Conservation (phyloP, 192 early-diverging fungal species). For the Coemansia umbellata region DNA sequence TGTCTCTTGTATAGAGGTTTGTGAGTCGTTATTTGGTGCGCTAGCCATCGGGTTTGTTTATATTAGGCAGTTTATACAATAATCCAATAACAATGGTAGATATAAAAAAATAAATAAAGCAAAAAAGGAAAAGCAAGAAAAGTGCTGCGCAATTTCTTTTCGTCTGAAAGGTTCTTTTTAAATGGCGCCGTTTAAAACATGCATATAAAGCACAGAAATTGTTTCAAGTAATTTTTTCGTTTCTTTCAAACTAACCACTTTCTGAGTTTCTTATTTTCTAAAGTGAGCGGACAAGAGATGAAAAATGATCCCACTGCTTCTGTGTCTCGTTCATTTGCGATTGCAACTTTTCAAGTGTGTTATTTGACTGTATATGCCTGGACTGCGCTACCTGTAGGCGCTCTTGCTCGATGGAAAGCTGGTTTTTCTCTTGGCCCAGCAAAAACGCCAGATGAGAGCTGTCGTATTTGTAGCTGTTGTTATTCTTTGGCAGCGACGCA, state of each 20-base stretch:
- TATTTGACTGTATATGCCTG: slow-evolving; percentile 2
- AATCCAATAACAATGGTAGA: not conserved
- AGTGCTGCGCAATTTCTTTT: slow-evolving; percentile 5
- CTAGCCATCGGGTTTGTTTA: too few species aligned
- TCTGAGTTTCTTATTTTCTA: not conserved
- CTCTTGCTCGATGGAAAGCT: slow-evolving; percentile 21
- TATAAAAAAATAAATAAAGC: not conserved
- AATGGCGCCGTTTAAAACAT: too few species aligned
- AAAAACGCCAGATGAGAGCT: slow-evolving; percentile 20
- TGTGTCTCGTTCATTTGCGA: slow-evolving; percentile 17
- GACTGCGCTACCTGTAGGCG: slow-evolving; percentile 15
- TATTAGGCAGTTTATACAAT: too few species aligned
- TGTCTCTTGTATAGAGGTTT: too few species aligned
- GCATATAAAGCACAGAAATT: too few species aligned
- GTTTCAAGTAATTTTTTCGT: too few species aligned
- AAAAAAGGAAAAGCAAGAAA: not conserved
- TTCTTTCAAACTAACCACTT: too few species aligned
- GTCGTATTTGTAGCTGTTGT: slow-evolving; percentile 23
- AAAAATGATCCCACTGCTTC: slow-evolving; percentile 33
- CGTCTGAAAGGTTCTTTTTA: not conserved
- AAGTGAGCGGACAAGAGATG: slow-evolving; percentile 13
- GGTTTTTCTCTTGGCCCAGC: slow-evolving; percentile 28
- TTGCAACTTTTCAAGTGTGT: slow-evolving; percentile 5
- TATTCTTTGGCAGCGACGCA: slow-evolving; percentile 14
- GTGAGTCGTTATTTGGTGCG: too few species aligned